A percentile compares a stretch with the other conserved stretches of the same genome.
phyloP scores from a whole-genome alignment of 352 stramenopile species.

The Thraustochytrium striatum region DNA sequence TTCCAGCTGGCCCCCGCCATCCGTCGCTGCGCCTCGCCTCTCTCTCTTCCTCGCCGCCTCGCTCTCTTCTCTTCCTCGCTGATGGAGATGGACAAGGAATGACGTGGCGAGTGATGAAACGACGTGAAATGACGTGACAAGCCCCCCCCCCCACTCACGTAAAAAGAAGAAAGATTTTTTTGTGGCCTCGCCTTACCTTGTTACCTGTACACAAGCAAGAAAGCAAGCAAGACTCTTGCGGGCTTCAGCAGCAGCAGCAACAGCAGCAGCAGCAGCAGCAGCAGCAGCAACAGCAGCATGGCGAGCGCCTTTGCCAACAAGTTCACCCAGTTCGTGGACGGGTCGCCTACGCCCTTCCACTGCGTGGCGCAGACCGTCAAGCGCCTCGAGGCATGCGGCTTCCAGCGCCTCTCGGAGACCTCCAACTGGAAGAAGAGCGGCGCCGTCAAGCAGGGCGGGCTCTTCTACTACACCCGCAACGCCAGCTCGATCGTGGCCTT shows the following conservation, averaged over 20 bases:
- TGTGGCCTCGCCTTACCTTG: no score
- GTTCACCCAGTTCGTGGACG: slow-evolving; percentile 88
- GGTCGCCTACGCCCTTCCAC: slow-evolving; percentile 87
- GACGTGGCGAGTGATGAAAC: no score
- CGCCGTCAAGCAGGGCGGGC: slow-evolving; percentile 69
- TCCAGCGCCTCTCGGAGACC: slow-evolving; percentile 79
- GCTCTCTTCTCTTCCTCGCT: no score
- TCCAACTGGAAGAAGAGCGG: slow-evolving; percentile 67
- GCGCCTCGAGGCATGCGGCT: slow-evolving; percentile 76
- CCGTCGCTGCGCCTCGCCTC: no score
- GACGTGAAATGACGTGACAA: no score
- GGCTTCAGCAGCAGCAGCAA: neutral
- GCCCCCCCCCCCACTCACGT: no score
- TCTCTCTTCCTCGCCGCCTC: no score
- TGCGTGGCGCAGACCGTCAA: slow-evolving; percentile 76
- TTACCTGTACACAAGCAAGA: no score
- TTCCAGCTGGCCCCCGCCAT: no score
- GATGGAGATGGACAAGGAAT: no score
- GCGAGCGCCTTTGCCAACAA: slow-evolving; percentile 48
- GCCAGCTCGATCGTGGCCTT: slow-evolving; percentile 84
- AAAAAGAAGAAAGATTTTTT: no score
- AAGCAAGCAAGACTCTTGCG: no score
- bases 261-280: neutral
- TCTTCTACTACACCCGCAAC: slow-evolving; percentile 96
- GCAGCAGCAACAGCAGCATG: neutral